phyloP scores from a whole-genome alignment of 306 rosid species.

The Pueraria montana region DNA sequence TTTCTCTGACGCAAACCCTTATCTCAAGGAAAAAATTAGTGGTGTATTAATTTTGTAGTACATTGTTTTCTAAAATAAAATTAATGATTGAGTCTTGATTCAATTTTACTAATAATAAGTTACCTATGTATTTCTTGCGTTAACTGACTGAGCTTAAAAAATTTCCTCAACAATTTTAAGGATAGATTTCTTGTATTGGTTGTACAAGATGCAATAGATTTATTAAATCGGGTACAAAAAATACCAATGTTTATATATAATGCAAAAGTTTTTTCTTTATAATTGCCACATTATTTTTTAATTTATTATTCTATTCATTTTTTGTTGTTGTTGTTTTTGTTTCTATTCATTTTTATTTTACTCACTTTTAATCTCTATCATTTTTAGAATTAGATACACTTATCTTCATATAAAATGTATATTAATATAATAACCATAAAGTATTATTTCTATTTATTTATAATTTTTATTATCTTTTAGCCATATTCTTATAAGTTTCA shows the following conservation, averaged over 20 bases:
- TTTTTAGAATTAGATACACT: neutral
- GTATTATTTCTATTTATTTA: neutral
- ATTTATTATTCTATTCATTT: too few species aligned
- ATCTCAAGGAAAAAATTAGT: neutral
- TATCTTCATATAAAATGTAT: too few species aligned
- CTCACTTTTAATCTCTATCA: neutral
- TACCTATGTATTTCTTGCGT: neutral
- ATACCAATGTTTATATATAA: too few species aligned
- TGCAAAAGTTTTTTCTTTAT: too few species aligned
- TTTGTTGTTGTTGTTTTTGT: too few species aligned
- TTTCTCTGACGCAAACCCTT: conserved; percentile 4
- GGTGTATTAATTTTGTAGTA: neutral
- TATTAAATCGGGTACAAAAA: too few species aligned
- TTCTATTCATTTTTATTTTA: too few species aligned
- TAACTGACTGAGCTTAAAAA: neutral
- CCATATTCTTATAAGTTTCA: neutral
- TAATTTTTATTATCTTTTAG: neutral
- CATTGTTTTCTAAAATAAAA: neutral
- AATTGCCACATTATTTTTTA: too few species aligned
- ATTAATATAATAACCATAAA: neutral
- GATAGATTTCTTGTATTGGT: too few species aligned
- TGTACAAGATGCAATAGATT: too few species aligned
- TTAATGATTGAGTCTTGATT: neutral
- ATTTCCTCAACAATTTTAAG: too few species aligned
- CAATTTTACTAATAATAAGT: neutral